A percentile compares a stretch with the other conserved stretches of the same genome.
These are phyloP conservation scores for Theobroma cacao DNA, from an alignment of 345 rosid species.

Conservation along the genomic window DNA sequence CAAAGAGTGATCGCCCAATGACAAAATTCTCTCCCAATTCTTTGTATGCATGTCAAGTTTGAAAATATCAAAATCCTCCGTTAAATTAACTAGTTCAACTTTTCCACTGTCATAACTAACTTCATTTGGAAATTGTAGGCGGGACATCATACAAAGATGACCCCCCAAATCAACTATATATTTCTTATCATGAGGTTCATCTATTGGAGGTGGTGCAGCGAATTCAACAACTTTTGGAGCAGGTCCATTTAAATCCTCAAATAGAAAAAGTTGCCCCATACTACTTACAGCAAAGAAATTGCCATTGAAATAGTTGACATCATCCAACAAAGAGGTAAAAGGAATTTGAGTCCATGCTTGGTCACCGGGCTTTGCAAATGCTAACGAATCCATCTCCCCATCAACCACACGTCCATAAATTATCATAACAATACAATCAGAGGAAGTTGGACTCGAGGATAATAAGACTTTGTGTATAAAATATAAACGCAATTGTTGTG, in stretches of 20 bases:
- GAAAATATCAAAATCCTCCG: background rate
- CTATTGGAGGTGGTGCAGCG: background rate
- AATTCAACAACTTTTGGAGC: background rate
- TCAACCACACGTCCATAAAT: too few relatives aligned
- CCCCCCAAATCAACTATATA: background rate
- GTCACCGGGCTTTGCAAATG: background rate
- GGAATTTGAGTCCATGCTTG: background rate
- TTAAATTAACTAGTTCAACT: too few relatives aligned
- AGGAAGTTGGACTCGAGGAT: too few relatives aligned
- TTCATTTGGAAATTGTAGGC: too few relatives aligned
- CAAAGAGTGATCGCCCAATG: background rate
- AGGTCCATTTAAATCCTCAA: background rate
- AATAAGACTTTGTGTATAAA: too few relatives aligned
- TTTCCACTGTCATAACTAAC: too few relatives aligned
- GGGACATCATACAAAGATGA: background rate
- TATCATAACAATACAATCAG: too few relatives aligned
- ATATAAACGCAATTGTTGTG: too few relatives aligned
- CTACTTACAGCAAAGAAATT: background rate
- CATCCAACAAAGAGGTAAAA: too few relatives aligned
- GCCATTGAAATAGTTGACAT: background rate
- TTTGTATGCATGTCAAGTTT: background rate
- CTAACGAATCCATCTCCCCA: fast-evolving
- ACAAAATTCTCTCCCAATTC: background rate
- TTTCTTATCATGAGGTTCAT: too few relatives aligned
- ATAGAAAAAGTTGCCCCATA: background rate